Conservation (phyloP, 116 monocot genomes). For the Posidonia oceanica region DNA sequence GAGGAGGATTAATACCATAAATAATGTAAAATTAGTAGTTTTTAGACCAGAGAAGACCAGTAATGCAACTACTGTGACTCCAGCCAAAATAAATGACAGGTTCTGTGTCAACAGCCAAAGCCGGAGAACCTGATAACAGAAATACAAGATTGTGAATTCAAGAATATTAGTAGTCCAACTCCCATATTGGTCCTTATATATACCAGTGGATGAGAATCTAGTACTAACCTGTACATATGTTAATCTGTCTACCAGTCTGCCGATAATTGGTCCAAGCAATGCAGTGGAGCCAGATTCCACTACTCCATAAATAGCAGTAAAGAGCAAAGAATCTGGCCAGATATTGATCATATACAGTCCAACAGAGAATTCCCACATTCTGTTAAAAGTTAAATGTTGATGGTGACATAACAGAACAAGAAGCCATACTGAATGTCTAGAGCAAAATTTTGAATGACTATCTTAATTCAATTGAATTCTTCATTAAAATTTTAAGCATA, state of each 20-base stretch:
- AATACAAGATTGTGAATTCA: neutral
- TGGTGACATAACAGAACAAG: too few relatives aligned
- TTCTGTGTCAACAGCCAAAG: slow-evolving; percentile 71
- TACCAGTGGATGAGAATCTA: neutral
- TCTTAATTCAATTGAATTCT: too few relatives aligned
- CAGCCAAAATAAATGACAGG: slow-evolving; percentile 72
- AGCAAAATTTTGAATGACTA: too few relatives aligned
- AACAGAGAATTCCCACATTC: slow-evolving; percentile 98
- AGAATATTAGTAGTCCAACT: neutral
- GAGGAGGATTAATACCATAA: slow-evolving; percentile 41
- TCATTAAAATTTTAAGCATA: too few relatives aligned
- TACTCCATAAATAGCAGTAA: slow-evolving; percentile 80
- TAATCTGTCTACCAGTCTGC: slow-evolving; percentile 47
- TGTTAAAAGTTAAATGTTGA: slow-evolving; percentile 14
- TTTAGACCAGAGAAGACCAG: slow-evolving; percentile 26
- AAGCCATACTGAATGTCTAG: too few relatives aligned
- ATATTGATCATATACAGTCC: slow-evolving; percentile 87
- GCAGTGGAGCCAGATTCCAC: slow-evolving; percentile 68
- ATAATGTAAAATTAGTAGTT: slow-evolving; percentile 24
- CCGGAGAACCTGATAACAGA: slow-evolving; percentile 37
- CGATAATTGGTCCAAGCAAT: slow-evolving; percentile 64
- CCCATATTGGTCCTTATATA: neutral
- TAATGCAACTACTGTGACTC: slow-evolving; percentile 49
- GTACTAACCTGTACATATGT: slow-evolving; percentile 44
- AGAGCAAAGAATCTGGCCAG: slow-evolving; percentile 78